Evolutionary conservation across 75 land plant species (phyloP).

Genomic region (Cryptomeria japonica): DNA sequence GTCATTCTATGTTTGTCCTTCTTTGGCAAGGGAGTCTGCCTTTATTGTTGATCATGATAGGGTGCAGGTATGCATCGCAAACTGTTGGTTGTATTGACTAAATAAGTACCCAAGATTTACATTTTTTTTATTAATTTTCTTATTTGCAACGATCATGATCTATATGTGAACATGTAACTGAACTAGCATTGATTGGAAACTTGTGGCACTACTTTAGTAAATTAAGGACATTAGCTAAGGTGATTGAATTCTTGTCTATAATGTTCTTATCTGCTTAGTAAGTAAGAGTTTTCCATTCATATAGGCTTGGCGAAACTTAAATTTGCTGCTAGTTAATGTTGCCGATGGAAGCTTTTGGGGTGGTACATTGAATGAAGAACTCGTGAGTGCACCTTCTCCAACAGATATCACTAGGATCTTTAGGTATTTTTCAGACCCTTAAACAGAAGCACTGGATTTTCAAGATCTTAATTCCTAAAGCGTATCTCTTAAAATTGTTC

Average conservation of each 20-base stretch:
- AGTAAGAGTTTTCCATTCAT: neutral
- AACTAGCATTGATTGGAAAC: neutral
- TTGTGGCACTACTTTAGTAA: neutral
- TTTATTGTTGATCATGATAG: conserved; percentile 28
- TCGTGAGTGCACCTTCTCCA: conserved; percentile 26
- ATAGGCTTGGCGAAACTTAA: conserved; percentile 29
- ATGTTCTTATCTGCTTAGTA: neutral
- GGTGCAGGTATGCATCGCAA: conserved; percentile 25
- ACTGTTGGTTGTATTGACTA: neutral
- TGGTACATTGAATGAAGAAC: conserved; percentile 28
- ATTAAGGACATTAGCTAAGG: neutral
- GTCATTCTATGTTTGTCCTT: conserved; percentile 31
- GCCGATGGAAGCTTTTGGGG: conserved; percentile 52
- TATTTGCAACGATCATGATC: neutral
- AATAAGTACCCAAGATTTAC: neutral
- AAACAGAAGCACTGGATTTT: neutral
- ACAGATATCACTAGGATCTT: conserved; percentile 25
- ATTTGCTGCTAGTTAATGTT: conserved; percentile 29
- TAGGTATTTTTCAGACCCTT: conserved; percentile 18
- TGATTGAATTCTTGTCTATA: neutral
- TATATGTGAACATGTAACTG: neutral
- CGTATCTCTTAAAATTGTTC: neutral
- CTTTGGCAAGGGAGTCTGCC: conserved; percentile 30
- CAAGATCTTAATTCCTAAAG: neutral
- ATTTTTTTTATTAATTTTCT: neutral